These are phyloP conservation scores for Daldinia decipiens DNA, from an alignment of 495 filamentous ascomycete species.

Conservation along the genomic window DNA sequence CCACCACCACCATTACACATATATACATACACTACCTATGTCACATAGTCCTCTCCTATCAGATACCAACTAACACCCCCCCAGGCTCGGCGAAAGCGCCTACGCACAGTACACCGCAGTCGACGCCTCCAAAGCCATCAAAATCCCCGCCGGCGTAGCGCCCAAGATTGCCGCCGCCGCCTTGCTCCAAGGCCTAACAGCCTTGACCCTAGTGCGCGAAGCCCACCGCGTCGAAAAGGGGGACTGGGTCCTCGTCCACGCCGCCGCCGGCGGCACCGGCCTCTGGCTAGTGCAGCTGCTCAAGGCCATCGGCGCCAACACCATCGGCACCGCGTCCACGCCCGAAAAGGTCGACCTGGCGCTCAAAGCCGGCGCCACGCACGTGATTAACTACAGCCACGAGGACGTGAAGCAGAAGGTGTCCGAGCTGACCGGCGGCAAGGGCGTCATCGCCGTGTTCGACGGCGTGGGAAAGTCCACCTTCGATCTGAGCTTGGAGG, in stretches of 20 bases:
- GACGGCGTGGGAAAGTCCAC: constrained; percentile 90
- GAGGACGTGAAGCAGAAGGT: constrained; percentile 74
- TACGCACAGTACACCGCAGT: constrained; percentile 83
- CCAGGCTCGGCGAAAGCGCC: constrained; percentile 59
- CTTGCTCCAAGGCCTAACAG: constrained; percentile 86
- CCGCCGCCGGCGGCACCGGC: constrained; percentile 90
- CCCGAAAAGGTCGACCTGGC: constrained; percentile 77
- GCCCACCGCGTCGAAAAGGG: constrained; percentile 73
- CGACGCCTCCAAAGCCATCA: constrained; percentile 63
- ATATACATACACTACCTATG: too few relatives aligned
- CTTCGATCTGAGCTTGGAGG: constrained; percentile 84
- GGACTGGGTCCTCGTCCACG: constrained; percentile 89
- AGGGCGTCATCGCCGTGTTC: constrained; percentile 83
- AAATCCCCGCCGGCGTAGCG: constrained; percentile 65
- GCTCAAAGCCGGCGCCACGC: constrained; percentile 72
- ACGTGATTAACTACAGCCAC: constrained; percentile 75
- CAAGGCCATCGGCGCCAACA: constrained; percentile 74
- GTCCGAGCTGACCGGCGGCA: constrained; percentile 73
- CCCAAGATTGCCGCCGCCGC: constrained; percentile 70
- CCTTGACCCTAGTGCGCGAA: constrained; percentile 83
- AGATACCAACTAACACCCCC: neutral
- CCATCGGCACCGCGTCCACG: constrained; percentile 85
- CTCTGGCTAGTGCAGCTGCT: constrained; percentile 81
- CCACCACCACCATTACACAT: neutral
- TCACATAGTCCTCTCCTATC: neutral